Conservation (phyloP, 228 moss, liverwort and hornwort species). For the Sphagnum magellanicum region DNA sequence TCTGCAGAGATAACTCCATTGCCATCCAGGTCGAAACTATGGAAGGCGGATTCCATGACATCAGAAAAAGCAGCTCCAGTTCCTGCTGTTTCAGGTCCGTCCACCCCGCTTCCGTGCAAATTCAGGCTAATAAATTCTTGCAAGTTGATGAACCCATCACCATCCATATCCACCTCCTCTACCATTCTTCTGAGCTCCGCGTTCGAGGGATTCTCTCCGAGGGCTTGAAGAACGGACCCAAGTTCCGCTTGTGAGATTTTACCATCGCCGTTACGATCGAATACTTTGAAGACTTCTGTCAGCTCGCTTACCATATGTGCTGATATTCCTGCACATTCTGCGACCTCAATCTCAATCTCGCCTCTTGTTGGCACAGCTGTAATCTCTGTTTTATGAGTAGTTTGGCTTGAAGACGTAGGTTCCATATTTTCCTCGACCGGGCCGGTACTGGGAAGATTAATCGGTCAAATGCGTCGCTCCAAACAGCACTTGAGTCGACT, state of each 20-base stretch:
- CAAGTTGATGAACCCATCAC: constrained; percentile 24
- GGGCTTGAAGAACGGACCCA: constrained; percentile 1
- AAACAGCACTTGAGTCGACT: no score
- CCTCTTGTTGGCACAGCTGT: no score
- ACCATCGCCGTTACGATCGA: constrained; percentile 31
- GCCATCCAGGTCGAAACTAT: constrained; percentile 25
- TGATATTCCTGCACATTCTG: constrained; percentile 2
- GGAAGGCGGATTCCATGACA: constrained; percentile 14
- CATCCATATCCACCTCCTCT: constrained; percentile 19
- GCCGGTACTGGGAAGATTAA: no score
- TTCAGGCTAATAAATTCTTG: constrained; percentile 18
- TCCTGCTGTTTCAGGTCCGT: not conserved
- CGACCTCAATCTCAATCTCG: not conserved
- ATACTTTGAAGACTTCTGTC: constrained; percentile 14
- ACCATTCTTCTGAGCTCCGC: constrained; percentile 19
- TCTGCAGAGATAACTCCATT: constrained; percentile 24
- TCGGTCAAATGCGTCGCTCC: no score
- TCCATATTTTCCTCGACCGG: no score
- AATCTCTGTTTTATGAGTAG: no score
- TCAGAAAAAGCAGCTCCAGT: not conserved
- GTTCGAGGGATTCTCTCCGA: constrained; percentile 15
- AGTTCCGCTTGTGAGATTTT: constrained; percentile 20
- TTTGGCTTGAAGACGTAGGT: no score
- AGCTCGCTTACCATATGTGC: constrained; percentile 9
- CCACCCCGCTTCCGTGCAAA: not conserved